phyloP scores from a whole-genome alignment of 495 filamentous ascomycete genomes.

The Barbatosphaeria neglecta region DNA sequence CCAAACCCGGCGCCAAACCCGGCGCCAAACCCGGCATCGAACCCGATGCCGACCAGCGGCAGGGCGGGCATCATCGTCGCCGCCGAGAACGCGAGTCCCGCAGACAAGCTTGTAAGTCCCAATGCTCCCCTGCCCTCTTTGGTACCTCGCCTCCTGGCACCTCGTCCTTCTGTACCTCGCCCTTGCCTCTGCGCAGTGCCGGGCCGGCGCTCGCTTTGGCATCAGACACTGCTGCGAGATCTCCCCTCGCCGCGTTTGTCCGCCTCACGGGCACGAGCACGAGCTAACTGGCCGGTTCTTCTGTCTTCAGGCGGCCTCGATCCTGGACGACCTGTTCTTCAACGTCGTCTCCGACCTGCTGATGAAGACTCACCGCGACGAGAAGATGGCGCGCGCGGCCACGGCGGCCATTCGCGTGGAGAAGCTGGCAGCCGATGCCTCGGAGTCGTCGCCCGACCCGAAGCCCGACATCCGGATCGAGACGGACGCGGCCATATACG shows the following conservation, averaged over 20 bases:
- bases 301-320: slow-evolving; percentile 30
- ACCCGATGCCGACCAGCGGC: slow-evolving; percentile 30
- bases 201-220: no score
- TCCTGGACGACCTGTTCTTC: slow-evolving; percentile 58
- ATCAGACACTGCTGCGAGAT: no score
- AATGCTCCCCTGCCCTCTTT: not conserved
- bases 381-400: slow-evolving; percentile 58
- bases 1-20: no score
- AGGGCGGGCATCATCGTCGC: slow-evolving; percentile 38
- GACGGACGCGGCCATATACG: slow-evolving; percentile 59
- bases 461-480: slow-evolving; percentile 45
- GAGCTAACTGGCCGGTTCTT: not conserved
- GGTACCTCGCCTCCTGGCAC: not conserved
- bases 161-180: no score
- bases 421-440: slow-evolving; percentile 49
- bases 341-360: slow-evolving; percentile 63
- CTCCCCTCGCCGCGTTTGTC: no score
- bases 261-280: no score
- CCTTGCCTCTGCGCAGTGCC: no score
- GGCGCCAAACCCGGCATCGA: slow-evolving; percentile 18
- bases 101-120: slow-evolving; percentile 35
- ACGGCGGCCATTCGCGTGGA: slow-evolving; percentile 63
- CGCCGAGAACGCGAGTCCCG: slow-evolving; percentile 22
- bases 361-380: slow-evolving; percentile 59
- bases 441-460: slow-evolving; percentile 28